A percentile compares a stretch with the other conserved stretches of the same genome.
Evolutionary conservation across 1,284 basidiomycete genomes (phyloP).

Genomic region (Tilletia caries): DNA sequence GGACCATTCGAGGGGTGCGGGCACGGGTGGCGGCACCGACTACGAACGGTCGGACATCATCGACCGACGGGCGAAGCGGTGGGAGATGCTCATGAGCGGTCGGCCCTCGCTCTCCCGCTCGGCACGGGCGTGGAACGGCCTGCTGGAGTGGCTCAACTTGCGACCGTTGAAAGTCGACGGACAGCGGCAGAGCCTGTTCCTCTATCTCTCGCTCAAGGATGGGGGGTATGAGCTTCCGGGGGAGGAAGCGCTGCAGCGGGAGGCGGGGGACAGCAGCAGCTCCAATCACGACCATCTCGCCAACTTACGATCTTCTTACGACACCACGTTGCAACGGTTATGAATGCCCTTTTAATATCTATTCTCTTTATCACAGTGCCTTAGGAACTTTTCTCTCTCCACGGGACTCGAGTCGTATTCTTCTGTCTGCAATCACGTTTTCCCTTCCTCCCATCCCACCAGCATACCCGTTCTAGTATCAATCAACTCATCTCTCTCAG

Average conservation of each 20-base stretch:
- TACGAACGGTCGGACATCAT: slow-evolving; percentile 61
- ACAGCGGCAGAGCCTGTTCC: slow-evolving; percentile 27
- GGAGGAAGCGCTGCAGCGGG: background rate
- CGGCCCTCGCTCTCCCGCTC: slow-evolving; percentile 21
- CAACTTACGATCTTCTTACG: too few relatives aligned
- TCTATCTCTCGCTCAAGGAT: slow-evolving; percentile 27
- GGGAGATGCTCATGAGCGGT: slow-evolving; percentile 32
- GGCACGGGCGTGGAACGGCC: slow-evolving; percentile 23
- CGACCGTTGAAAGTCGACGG: slow-evolving; percentile 29
- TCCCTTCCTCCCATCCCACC: too few relatives aligned
- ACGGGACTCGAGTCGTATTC: too few relatives aligned
- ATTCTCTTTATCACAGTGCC: too few relatives aligned
- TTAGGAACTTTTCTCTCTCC: too few relatives aligned
- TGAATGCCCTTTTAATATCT: too few relatives aligned
- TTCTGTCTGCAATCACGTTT: too few relatives aligned
- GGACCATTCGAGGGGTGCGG: slow-evolving; percentile 13
- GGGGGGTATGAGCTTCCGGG: slow-evolving; percentile 15
- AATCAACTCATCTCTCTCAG: too few relatives aligned
- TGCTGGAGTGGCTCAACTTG: slow-evolving; percentile 31
- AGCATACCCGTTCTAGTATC: too few relatives aligned
- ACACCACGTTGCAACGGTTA: too few relatives aligned
- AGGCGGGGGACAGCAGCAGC: background rate
- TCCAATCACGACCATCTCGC: too few relatives aligned
- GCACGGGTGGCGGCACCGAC: slow-evolving; percentile 69
- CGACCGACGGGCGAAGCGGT: slow-evolving; percentile 30